A percentile compares a stretch with the other conserved stretches of the same genome.
These are phyloP conservation scores for Chrysopogon serrulatus DNA, from an alignment of 176 grass and related monocot species.

Conservation along the genomic window DNA sequence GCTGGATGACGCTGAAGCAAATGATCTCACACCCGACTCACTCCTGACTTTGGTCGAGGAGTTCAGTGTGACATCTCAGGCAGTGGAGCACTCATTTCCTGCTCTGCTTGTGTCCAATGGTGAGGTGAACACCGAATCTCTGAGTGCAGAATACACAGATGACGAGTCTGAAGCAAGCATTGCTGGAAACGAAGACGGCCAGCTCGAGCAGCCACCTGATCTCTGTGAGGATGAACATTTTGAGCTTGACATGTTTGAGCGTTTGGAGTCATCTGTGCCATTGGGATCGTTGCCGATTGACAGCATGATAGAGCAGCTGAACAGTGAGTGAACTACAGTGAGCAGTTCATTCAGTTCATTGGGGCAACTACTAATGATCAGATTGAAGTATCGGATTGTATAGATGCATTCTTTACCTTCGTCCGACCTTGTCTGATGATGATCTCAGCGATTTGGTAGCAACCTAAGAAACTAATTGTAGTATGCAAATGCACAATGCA, in stretches of 20 bases:
- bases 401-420: not conserved
- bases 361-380: not conserved
- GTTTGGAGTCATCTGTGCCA: constrained; percentile 40
- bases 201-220: constrained; percentile 11
- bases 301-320: constrained; percentile 40
- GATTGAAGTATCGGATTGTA: not conserved
- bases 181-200: constrained; percentile 15
- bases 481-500: not conserved
- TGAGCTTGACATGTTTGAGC: constrained; percentile 40
- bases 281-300: constrained; percentile 73
- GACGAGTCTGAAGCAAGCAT: constrained; percentile 20
- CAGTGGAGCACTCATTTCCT: constrained; percentile 60
- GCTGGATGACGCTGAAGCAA: constrained; percentile 53
- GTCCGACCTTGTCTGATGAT: not conserved
- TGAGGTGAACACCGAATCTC: constrained; percentile 4
- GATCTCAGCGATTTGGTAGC: not conserved
- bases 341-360: not conserved
- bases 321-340: constrained; percentile 33
- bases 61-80: constrained; percentile 67
- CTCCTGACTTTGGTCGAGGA: constrained; percentile 66
- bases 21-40: constrained; percentile 56
- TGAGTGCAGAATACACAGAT: not conserved
- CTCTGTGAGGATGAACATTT: constrained; percentile 29
- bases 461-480: not conserved
- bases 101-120: constrained; percentile 54